Conservation (phyloP, 169 alveolate species). For the Plasmodium fragile region DNA sequence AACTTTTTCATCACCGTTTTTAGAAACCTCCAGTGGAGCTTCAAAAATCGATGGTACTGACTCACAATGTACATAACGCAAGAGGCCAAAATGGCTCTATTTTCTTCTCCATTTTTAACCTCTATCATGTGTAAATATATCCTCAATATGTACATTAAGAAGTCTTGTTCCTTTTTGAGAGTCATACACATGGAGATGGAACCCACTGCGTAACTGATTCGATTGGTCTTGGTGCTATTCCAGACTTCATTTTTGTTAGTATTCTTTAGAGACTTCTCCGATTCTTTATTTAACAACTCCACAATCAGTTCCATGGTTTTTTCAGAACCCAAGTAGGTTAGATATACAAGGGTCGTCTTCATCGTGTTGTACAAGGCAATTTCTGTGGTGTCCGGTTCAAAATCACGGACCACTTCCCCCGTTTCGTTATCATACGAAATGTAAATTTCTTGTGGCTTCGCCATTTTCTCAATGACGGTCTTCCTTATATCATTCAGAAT, state of each 20-base stretch:
- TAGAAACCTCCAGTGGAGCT: conserved; percentile 97
- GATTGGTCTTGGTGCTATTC: conserved; percentile 90
- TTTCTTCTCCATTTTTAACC: conserved; percentile 96
- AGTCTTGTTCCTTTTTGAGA: conserved; percentile 94
- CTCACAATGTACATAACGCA: conserved; percentile 99
- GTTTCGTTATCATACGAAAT: conserved; percentile 93
- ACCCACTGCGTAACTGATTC: conserved; percentile 97
- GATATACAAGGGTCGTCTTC: conserved; percentile 95
- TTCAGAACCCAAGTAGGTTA: conserved; percentile 96
- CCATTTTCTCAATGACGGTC: conserved; percentile 93
- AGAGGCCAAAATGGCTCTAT: conserved; percentile 97
- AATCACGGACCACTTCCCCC: conserved; percentile 92
- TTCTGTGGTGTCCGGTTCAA: conserved; percentile 95
- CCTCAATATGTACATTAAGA: conserved; percentile 95
- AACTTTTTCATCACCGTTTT: conserved; percentile 98
- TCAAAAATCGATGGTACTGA: conserved; percentile 98
- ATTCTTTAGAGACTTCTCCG: conserved; percentile 79
- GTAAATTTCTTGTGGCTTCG: conserved; percentile 96
- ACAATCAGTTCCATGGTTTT: conserved; percentile 94
- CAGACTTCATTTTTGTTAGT: conserved; percentile 79
- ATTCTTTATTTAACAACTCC: conserved; percentile 91
- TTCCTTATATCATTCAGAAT: conserved; percentile 74
- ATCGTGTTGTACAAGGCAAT: conserved; percentile 95
- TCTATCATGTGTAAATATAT: conserved; percentile 96
- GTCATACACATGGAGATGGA: conserved; percentile 97